phyloP scores from a whole-genome alignment of 2,329 filamentous ascomycete genomes.

The Hortaea sp. region DNA sequence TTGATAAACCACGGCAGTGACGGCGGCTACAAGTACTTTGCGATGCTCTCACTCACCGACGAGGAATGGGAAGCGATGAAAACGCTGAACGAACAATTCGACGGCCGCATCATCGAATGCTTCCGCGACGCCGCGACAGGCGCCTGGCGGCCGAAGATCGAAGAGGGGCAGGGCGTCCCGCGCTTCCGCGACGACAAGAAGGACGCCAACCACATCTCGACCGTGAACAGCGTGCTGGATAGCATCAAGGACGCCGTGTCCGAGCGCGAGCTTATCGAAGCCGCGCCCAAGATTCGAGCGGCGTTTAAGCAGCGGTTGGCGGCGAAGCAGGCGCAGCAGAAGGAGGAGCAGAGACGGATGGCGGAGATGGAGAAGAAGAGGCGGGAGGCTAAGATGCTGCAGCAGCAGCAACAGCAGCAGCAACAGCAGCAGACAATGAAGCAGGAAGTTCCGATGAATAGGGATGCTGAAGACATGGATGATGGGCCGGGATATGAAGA shows the following conservation, averaged over 20 bases:
- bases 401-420: conserved; percentile 7
- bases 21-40: conserved; percentile 44
- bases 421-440: conserved; percentile 10
- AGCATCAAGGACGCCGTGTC: conserved; percentile 81
- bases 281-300: conserved; percentile 61
- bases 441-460: conserved; percentile 1
- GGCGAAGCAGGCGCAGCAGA: conserved; percentile 2
- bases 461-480: conserved; percentile 7
- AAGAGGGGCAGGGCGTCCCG: conserved; percentile 41
- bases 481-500: conserved; percentile 17
- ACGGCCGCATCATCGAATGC: conserved; percentile 84
- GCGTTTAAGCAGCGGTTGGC: conserved; percentile 56
- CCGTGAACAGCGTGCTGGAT: conserved; percentile 75
- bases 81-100: conserved; percentile 59
- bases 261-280: conserved; percentile 65
- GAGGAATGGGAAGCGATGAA: conserved; percentile 81
- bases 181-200: conserved; percentile 88
- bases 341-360: conserved; percentile 3
- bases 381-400: conserved; percentile 7
- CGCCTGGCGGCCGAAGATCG: conserved; percentile 63
- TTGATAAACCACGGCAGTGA: conserved; percentile 57
- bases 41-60: conserved; percentile 57
- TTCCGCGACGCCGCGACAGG: conserved; percentile 59
- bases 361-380: conserved; percentile 7
- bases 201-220: conserved; percentile 79